phyloP scores from a whole-genome alignment of 352 stramenopile genomes.

The Phytophthora colocasiae region DNA sequence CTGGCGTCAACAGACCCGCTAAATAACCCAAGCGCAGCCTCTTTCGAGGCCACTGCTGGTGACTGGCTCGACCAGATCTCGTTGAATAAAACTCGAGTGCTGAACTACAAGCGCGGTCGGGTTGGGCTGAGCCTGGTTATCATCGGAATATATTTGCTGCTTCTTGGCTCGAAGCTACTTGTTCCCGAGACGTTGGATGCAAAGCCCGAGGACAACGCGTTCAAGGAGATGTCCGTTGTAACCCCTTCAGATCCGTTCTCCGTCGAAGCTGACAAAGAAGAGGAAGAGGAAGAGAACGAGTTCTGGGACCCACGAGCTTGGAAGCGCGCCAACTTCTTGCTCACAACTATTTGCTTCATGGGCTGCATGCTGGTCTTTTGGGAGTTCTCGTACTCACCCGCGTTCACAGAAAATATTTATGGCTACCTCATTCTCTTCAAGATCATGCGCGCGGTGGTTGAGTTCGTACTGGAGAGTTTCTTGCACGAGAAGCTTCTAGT shows the following conservation, averaged over 20 bases:
- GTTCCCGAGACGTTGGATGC: slow-evolving; percentile 87
- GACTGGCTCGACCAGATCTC: slow-evolving; percentile 91
- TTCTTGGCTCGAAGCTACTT: slow-evolving; percentile 71
- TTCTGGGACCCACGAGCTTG: slow-evolving; percentile 86
- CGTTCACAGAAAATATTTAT: slow-evolving; percentile 94
- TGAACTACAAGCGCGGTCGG: slow-evolving; percentile 87
- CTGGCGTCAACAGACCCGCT: slow-evolving; percentile 59
- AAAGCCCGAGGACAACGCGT: slow-evolving; percentile 80
- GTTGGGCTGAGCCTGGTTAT: slow-evolving; percentile 87
- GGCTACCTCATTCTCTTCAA: slow-evolving; percentile 93
- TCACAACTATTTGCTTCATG: slow-evolving; percentile 87
- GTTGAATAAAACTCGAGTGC: slow-evolving; percentile 76
- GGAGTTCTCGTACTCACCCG: slow-evolving; percentile 96
- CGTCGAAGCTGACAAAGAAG: slow-evolving; percentile 59
- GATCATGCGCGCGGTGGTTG: slow-evolving; percentile 80
- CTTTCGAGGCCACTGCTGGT: slow-evolving; percentile 88
- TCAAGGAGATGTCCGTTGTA: slow-evolving; percentile 64
- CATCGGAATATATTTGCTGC: slow-evolving; percentile 83
- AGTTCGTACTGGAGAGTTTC: slow-evolving; percentile 85
- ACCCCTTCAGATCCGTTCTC: slow-evolving; percentile 55
- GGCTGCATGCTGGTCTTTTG: slow-evolving; percentile 92
- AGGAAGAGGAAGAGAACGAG: slow-evolving; percentile 70
- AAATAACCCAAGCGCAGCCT: slow-evolving; percentile 55
- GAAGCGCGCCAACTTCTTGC: slow-evolving; percentile 94
- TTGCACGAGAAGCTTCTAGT: slow-evolving; percentile 94